Conservation (phyloP, 163 green algal species). For the Coccomyxa subellipsoidea region DNA sequence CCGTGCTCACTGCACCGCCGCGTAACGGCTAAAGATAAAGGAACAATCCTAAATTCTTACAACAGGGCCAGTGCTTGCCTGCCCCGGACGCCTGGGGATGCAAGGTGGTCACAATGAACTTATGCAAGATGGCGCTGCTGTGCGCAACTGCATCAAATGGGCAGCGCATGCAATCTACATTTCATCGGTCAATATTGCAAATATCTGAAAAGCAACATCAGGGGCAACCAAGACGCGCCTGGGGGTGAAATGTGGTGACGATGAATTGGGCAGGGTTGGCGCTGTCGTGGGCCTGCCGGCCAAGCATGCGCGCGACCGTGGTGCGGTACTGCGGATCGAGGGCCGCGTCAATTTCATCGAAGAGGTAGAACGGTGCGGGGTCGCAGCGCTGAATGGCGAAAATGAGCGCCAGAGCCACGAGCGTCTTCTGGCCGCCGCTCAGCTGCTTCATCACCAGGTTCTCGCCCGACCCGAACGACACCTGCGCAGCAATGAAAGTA, state of each 20-base stretch:
- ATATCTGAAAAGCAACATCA: no score
- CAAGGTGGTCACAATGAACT: no score
- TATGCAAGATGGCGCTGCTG: no score
- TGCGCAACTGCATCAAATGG: no score
- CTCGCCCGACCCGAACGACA: slow-evolving; percentile 81
- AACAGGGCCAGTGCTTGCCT: no score
- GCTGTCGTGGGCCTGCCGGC: slow-evolving; percentile 64
- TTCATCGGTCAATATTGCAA: no score
- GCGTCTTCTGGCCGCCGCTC: slow-evolving; percentile 94
- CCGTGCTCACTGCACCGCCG: no score
- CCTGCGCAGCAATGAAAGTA: slow-evolving; percentile 42
- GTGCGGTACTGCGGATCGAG: slow-evolving; percentile 84
- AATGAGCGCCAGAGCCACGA: slow-evolving; percentile 96
- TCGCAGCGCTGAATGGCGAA: slow-evolving; percentile 96
- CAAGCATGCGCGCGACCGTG: slow-evolving; percentile 82
- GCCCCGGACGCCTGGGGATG: no score
- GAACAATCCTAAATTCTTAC: no score
- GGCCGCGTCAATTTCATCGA: slow-evolving; percentile 98
- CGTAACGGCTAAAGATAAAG: no score
- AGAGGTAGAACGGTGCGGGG: slow-evolving; percentile 96
- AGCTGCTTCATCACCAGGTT: slow-evolving; percentile 90
- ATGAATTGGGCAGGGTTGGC: slow-evolving; percentile 91
- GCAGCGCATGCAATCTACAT: no score
- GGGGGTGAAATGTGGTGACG: slow-evolving; percentile 95
- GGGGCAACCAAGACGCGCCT: slow-evolving; percentile 31